Evolutionary conservation across 2,329 filamentous ascomycete genomes (phyloP), one percentile per base, ranked within the genome.

Genomic region (Zopfia rhizophila): DNA sequence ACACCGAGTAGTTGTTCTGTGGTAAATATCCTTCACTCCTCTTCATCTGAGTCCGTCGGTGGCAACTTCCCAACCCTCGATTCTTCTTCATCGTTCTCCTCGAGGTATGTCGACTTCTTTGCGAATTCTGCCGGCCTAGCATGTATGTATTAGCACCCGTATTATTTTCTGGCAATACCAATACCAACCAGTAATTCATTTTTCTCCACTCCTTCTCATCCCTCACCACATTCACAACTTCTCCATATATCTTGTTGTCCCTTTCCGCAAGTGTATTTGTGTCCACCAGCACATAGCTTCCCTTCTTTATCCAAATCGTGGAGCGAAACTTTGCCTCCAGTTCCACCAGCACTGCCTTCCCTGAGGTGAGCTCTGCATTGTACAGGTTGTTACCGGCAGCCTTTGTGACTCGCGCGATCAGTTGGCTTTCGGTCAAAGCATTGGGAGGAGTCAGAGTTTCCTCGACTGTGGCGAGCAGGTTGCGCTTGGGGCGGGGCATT

Each of bases 171-270:
- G 22, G 24, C 30, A 22, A 36, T 27, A 32, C 22, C 40, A 37
- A n/a, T 21, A 55, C 65, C 28, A 58, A 72, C 94, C 94, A 97
- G 69, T 93, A 99, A 7, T 78, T 63, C 76, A 89, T 86, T 75
- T 96, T 96, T 64, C 91, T 84, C 94, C 94, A 99, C 30, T 81
- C 80, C 74, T 90, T 95, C 76, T 97, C 92, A 64, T 97, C 91
- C 25, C 90, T 81, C 25, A 97, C 91, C 24, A 97, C 85, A 65
- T 97, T 97, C 58, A 96, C 81, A 61, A 99, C 97, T 72, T 96
- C 90, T 11, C 93, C 94, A 39, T 83, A 81, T 10, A 96, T 82
- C 70, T 91, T 91, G 61, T 91, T 91, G 31, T 88, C 86, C 38
- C 86, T 76, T 17, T 82, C 84, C 19, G 85, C 84, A 25, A 86